phyloP scores from a whole-genome alignment of 768 basidiomycete genomes.

The Phylloporus sp. region DNA sequence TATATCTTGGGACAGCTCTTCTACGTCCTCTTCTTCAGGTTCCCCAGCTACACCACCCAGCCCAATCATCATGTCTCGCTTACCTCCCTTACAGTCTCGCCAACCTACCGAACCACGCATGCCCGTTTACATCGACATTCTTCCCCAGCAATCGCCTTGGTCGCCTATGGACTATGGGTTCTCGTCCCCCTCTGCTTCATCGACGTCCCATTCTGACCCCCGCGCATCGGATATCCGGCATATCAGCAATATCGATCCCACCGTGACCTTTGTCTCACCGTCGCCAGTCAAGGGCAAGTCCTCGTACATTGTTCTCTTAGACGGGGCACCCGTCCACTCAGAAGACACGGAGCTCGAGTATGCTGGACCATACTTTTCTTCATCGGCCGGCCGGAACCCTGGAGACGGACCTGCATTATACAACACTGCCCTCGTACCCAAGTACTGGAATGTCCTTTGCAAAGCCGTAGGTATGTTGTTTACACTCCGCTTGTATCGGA shows the following conservation, averaged over 20 bases:
- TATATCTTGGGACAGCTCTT: conserved; percentile 28
- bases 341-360: conserved; percentile 42
- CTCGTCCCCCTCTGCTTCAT: neutral
- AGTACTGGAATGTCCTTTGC: conserved; percentile 60
- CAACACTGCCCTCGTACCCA: conserved; percentile 57
- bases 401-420: conserved; percentile 44
- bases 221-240: conserved; percentile 40
- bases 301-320: conserved; percentile 50
- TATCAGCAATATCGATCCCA: conserved; percentile 59
- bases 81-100: conserved; percentile 20
- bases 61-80: conserved; percentile 16
- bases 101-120: conserved; percentile 24
- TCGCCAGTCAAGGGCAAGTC: conserved; percentile 48
- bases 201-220: neutral
- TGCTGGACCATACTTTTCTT: conserved; percentile 33
- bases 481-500: neutral
- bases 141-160: conserved; percentile 17
- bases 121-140: conserved; percentile 34
- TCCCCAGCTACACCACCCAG: conserved; percentile 13
- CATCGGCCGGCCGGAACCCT: conserved; percentile 19
- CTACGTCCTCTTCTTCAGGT: conserved; percentile 18
- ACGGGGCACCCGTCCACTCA: conserved; percentile 46
- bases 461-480: conserved; percentile 46
- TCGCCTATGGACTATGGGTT: conserved; percentile 2
- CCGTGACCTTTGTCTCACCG: conserved; percentile 57